These are phyloP conservation scores for Ensete ventricosum DNA, from an alignment of 176 grass and related monocot genomes.

Conservation along the genomic window DNA sequence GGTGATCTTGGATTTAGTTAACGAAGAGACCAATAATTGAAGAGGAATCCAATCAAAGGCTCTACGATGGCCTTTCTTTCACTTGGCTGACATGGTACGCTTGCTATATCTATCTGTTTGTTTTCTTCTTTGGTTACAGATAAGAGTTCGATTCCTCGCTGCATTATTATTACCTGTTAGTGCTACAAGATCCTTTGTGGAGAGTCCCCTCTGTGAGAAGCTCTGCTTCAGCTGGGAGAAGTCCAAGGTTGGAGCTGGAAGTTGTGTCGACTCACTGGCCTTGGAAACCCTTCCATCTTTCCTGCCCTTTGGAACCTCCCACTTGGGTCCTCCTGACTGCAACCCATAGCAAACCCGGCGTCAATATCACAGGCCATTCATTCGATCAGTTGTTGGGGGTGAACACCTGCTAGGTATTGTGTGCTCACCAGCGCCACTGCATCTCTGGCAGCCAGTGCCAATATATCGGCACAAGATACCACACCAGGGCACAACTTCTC, in stretches of 20 bases:
- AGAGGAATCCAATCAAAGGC: not conserved
- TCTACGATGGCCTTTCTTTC: not conserved
- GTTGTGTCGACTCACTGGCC: constrained; percentile 46
- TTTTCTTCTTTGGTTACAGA: no score
- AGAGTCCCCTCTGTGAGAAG: constrained; percentile 68
- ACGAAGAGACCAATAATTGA: no score
- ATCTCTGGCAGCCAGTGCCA: constrained; percentile 60
- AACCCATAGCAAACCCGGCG: not conserved
- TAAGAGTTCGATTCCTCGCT: not conserved
- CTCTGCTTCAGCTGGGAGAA: constrained; percentile 73
- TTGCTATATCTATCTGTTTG: not conserved
- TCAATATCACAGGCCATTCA: no score
- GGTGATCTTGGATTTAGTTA: no score
- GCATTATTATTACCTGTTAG: constrained; percentile 38
- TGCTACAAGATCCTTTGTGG: constrained; percentile 56
- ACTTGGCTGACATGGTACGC: not conserved
- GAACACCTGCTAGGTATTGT: not conserved
- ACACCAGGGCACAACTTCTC: constrained; percentile 59
- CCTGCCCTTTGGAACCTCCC: constrained; percentile 59
- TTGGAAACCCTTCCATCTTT: constrained; percentile 58
- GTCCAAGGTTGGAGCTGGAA: constrained; percentile 54
- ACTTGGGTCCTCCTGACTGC: constrained; percentile 68
- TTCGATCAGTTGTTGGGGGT: no score
- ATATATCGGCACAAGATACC: constrained; percentile 68
- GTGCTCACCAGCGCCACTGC: constrained; percentile 37